Evolutionary conservation across 2,329 filamentous ascomycete species (phyloP).

Genomic region (Plectosphaerella cucumerina): DNA sequence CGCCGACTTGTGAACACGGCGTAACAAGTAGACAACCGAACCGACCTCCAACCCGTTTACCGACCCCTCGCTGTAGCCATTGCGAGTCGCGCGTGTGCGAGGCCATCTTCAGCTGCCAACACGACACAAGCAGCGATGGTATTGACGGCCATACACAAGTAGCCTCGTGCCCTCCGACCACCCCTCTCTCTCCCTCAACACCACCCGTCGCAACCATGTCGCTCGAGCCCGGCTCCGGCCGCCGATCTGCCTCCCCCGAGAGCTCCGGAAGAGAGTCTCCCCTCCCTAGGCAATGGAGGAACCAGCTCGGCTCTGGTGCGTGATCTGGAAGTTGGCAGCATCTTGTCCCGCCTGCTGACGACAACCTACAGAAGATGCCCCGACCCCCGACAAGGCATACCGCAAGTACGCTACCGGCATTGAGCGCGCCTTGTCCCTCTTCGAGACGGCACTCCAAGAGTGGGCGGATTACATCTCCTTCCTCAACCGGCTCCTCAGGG

Average conservation of each 20-base stretch:
- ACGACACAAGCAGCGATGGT: background rate
- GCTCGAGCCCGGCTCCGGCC: conserved; percentile 54
- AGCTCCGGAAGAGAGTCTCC: conserved; percentile 81
- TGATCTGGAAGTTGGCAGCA: conserved; percentile 2
- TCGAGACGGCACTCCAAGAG: conserved; percentile 92
- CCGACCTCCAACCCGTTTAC: no score
- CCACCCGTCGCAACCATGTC: conserved; percentile 45
- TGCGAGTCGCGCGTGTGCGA: no score
- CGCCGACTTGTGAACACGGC: no score
- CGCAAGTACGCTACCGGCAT: conserved; percentile 87
- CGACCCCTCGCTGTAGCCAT: no score
- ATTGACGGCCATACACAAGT: conserved; percentile 12
- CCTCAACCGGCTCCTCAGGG: conserved; percentile 84
- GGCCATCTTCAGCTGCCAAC: no score
- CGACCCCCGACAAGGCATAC: conserved; percentile 63
- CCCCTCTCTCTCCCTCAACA: conserved; percentile 6
- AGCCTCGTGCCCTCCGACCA: conserved; percentile 15
- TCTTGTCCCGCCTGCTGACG: background rate
- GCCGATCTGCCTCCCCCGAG: conserved; percentile 66
- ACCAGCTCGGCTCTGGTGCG: conserved; percentile 73
- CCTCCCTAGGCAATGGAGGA: conserved; percentile 70
- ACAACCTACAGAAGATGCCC: conserved; percentile 43
- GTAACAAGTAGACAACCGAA: no score
- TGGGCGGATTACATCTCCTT: conserved; percentile 99
- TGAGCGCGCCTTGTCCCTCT: conserved; percentile 81